Conservation (phyloP, 2,329 filamentous ascomycete genomes). For the Apiospora marii region DNA sequence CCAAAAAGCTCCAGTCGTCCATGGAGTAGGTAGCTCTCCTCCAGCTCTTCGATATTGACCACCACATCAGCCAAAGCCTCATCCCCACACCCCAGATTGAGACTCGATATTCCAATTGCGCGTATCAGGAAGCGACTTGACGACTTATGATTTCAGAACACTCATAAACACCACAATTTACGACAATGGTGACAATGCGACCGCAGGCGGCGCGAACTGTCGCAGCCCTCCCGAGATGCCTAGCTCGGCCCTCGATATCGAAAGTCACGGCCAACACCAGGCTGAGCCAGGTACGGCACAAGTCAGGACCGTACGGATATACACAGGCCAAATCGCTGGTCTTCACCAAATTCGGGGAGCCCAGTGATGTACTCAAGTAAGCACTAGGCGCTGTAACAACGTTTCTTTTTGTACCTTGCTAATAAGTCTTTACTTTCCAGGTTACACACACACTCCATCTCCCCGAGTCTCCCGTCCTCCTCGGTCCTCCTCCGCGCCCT, state of each 20-base stretch:
- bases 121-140: not conserved
- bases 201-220: slow-evolving; percentile 8
- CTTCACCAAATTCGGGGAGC: slow-evolving; percentile 78
- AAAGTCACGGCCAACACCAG: slow-evolving; percentile 28
- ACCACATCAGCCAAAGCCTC: not conserved
- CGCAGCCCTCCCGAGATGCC: slow-evolving; percentile 10
- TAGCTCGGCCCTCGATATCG: slow-evolving; percentile 26
- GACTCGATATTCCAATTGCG: not conserved
- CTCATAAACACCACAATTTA: not conserved
- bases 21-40: not conserved
- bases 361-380: slow-evolving; percentile 71
- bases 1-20: not conserved
- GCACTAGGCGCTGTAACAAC: slow-evolving; percentile 31
- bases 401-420: slow-evolving; percentile 23
- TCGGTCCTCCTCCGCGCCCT: slow-evolving; percentile 84
- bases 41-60: not conserved
- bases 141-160: not conserved
- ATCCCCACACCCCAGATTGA: not conserved
- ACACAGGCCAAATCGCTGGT: slow-evolving; percentile 85
- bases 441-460: slow-evolving; percentile 79
- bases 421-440: slow-evolving; percentile 43
- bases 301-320: slow-evolving; percentile 77
- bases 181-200: slow-evolving; percentile 21
- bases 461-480: slow-evolving; percentile 70
- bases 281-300: slow-evolving; percentile 50